Evolutionary conservation across 2,329 filamentous ascomycete genomes (phyloP), one percentile per base, ranked within the genome.

Genomic region (Epichloe uncinata): DNA sequence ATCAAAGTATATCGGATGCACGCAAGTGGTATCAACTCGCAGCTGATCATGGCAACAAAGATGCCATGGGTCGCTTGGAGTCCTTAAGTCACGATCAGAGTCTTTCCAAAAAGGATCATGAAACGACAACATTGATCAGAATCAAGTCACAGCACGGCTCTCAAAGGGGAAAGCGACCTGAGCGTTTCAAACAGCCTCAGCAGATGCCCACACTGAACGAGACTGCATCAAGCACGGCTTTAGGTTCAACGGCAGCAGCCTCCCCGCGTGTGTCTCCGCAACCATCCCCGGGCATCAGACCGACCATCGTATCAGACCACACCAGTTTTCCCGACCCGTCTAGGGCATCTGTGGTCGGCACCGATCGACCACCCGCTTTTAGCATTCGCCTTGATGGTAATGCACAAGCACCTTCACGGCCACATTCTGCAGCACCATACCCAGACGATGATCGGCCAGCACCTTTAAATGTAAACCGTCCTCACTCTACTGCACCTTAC

Each of bases 11-110:
- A 41, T 77, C 81, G 46, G 86, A 93, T 63, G 91, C 93, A 1
- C 76, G 85, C 54, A 81, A 75, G 55, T 98, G 93, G 93, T 98
- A 98, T 63, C 80, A 85, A 56, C 82, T 88, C 60, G 91, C 93
- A 7, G 85, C 89, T 33, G 84, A 87, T 34, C 87, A 91, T 60
- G 93, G 91, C 36, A 98, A 97, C 67, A 85, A 86, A 58, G 93
- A 98, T 66, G 93, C 93, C 12, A 71, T 81, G 45, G 78, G 77
- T 43, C 81, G 93, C 42, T 80, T 98, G 51, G 87, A 95, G 45
- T 89, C 87, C 46, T 82, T 98, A 48, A 83, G 81, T 44, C 81
- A 87, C 58, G 85, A 87, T 50, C 87, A 87, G 66, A 86, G 86
- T 3, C 73, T 97, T 44, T 94, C 88, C 2, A 90, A 90, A 69